These are phyloP conservation scores for Phytomonas sp. DNA, from an alignment of 208 protist species.

Conservation along the genomic window DNA sequence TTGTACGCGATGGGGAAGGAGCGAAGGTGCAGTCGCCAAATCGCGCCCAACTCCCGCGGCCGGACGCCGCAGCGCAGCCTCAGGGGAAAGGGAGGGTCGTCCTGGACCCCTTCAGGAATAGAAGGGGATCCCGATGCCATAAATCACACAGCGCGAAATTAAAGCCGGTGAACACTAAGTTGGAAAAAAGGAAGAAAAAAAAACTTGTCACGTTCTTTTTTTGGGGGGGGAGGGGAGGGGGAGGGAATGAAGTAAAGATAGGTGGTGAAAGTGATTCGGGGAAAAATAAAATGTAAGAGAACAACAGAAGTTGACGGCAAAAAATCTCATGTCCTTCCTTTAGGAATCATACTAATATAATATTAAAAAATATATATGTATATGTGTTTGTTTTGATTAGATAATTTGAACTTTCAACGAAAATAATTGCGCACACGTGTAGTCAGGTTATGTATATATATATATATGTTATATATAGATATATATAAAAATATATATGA, in stretches of 20 bases:
- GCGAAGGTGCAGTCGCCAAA: constrained; percentile 47
- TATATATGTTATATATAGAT: background rate
- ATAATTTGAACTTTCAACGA: background rate
- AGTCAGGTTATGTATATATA: no score
- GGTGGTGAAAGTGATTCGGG: background rate
- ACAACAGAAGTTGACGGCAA: background rate
- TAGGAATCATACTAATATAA: no score
- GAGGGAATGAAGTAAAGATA: background rate
- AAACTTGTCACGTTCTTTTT: background rate
- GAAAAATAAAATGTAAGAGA: constrained; percentile 2
- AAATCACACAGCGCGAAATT: no score
- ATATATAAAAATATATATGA: constrained; percentile 6
- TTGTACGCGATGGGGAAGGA: constrained; percentile 54
- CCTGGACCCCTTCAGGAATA: background rate
- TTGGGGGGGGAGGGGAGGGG: no score
- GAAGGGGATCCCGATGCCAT: background rate
- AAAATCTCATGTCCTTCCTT: background rate
- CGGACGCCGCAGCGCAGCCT: constrained; percentile 60
- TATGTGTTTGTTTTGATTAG: no score
- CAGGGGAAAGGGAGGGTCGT: constrained; percentile 14
- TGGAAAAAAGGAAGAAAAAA: background rate
- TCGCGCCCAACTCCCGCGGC: constrained; percentile 22
- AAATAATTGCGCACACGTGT: background rate
- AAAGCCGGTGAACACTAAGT: no score
- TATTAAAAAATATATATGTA: no score